Conservation (phyloP, 2,329 filamentous ascomycete genomes). For the Tolypocladium sp. region DNA sequence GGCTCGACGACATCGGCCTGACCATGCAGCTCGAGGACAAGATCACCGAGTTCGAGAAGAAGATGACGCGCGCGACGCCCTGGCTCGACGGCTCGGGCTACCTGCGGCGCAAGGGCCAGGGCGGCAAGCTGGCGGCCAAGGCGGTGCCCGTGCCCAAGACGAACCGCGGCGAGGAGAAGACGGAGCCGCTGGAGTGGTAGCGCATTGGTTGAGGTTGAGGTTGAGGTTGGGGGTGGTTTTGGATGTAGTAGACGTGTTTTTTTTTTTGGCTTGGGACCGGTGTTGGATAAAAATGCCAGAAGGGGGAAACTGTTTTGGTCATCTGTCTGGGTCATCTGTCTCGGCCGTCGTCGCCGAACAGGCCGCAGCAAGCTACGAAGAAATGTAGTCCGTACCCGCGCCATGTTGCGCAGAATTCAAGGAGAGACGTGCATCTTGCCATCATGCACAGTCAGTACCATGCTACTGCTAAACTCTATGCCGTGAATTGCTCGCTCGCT, state of each 20-base stretch:
- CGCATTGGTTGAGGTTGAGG: no score
- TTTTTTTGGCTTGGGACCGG: background rate
- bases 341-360: background rate
- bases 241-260: background rate
- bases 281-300: background rate
- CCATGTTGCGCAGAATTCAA: background rate
- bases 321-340: background rate
- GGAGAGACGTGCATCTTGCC: no score
- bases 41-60: slow-evolving; percentile 74
- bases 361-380: background rate
- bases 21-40: slow-evolving; percentile 89
- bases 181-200: slow-evolving; percentile 85
- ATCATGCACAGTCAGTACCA: no score
- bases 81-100: slow-evolving; percentile 89
- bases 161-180: slow-evolving; percentile 75
- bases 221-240: no score
- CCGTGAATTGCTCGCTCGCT: background rate
- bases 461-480: background rate
- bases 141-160: slow-evolving; percentile 72
- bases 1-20: slow-evolving; percentile 89
- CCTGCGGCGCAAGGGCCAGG: slow-evolving; percentile 44
- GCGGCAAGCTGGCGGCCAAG: slow-evolving; percentile 47
- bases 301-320: background rate
- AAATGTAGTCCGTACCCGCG: background rate
- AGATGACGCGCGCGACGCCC: slow-evolving; percentile 68